Evolutionary conservation across 768 basidiomycete species (phyloP).

Genomic region (Leccinum obscurum): DNA sequence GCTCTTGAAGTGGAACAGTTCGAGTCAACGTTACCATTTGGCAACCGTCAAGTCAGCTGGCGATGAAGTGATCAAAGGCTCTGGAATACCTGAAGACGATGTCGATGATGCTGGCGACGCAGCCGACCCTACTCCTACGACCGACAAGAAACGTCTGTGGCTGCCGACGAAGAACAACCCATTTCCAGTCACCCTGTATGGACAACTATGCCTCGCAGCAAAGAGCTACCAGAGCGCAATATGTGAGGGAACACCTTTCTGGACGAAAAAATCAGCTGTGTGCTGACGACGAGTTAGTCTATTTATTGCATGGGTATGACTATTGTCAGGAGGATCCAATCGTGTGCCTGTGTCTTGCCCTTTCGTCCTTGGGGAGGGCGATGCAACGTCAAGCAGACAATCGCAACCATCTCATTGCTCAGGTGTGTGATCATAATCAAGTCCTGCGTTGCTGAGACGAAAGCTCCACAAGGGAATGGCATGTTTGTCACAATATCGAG

Average conservation of each 20-base stretch:
- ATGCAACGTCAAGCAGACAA: conserved; percentile 96
- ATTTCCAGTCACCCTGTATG: conserved; percentile 70
- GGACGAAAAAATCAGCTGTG: background rate
- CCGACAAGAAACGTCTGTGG: conserved; percentile 32
- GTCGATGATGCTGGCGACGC: conserved; percentile 35
- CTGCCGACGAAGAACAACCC: conserved; percentile 74
- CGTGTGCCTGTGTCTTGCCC: conserved; percentile 78
- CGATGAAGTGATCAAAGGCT: conserved; percentile 20
- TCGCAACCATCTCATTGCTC: conserved; percentile 81
- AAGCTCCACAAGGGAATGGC: conserved; percentile 66
- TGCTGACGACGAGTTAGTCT: conserved; percentile 51
- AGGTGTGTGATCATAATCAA: conserved; percentile 39
- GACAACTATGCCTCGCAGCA: conserved; percentile 78
- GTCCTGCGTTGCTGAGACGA: background rate
- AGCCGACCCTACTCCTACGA: conserved; percentile 11
- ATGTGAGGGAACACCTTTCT: conserved; percentile 51
- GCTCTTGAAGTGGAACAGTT: conserved; percentile 57
- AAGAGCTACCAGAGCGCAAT: conserved; percentile 90
- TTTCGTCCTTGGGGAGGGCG: conserved; percentile 84
- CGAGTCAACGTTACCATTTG: conserved; percentile 57
- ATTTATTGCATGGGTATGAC: conserved; percentile 86
- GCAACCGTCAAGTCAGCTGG: conserved; percentile 27
- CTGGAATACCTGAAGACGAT: conserved; percentile 32
- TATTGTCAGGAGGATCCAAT: conserved; percentile 82
- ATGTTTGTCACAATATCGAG: conserved; percentile 80